A percentile compares a stretch with the other conserved stretches of the same genome.
Evolutionary conservation across 345 rosid species (phyloP).

Genomic region (Populus tremula): DNA sequence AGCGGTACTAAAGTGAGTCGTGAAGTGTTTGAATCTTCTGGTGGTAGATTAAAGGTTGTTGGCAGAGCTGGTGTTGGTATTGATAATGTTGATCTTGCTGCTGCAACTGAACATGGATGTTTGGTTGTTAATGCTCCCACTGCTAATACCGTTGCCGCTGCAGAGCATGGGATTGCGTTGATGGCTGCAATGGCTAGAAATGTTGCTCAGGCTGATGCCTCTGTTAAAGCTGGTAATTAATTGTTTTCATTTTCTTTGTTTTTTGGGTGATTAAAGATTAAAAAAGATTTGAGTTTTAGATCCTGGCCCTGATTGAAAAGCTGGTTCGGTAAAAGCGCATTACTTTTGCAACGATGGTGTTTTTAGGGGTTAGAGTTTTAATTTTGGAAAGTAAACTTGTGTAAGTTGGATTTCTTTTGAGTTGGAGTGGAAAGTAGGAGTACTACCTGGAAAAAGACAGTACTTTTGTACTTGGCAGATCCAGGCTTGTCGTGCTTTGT

Average conservation of each 20-base stretch:
- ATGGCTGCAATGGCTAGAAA: conserved; percentile 84
- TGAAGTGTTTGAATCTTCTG: conserved; percentile 74
- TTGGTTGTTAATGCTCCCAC: conserved; percentile 92
- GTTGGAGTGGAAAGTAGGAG: too few species aligned
- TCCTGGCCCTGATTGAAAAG: background rate
- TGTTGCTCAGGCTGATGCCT: conserved; percentile 84
- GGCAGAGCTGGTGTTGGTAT: conserved; percentile 96
- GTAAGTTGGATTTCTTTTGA: too few species aligned
- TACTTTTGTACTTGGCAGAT: background rate
- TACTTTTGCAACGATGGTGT: background rate
- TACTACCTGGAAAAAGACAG: too few species aligned
- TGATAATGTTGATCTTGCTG: conserved; percentile 87
- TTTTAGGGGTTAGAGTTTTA: background rate
- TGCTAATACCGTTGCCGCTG: conserved; percentile 88
- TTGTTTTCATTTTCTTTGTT: background rate
- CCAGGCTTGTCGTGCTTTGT: background rate
- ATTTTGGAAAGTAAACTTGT: too few species aligned
- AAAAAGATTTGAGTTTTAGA: background rate
- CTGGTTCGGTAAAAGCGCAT: background rate
- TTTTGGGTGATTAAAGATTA: background rate
- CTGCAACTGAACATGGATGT: conserved; percentile 88
- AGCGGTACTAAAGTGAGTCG: conserved; percentile 81
- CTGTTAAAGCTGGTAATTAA: conserved; percentile 78
- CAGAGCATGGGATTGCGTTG: conserved; percentile 92
- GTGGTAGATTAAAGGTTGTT: conserved; percentile 80